These are phyloP conservation scores for Crepidotus variabilis DNA, from an alignment of 768 basidiomycete genomes.

Conservation along the genomic window DNA sequence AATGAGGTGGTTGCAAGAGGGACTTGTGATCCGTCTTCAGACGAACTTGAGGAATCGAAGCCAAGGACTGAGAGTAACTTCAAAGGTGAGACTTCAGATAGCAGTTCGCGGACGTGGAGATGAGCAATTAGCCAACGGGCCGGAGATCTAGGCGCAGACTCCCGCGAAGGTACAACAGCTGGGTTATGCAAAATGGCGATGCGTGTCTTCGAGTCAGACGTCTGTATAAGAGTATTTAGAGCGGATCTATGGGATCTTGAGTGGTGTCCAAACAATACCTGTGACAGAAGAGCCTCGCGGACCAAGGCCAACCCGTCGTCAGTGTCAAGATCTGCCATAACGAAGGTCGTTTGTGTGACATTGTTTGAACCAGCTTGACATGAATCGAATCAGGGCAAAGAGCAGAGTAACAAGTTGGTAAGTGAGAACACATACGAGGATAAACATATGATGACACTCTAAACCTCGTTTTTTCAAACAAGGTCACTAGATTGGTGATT, in stretches of 20 bases:
- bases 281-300: slow-evolving; percentile 60
- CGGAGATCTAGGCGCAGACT: slow-evolving; percentile 16
- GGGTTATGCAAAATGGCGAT: slow-evolving; percentile 82
- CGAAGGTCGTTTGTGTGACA: slow-evolving; percentile 47
- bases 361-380: slow-evolving; percentile 25
- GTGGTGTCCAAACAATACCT: slow-evolving; percentile 46
- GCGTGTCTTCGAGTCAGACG: slow-evolving; percentile 44
- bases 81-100: slow-evolving; percentile 35
- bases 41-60: not conserved
- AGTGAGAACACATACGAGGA: slow-evolving; percentile 41
- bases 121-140: slow-evolving; percentile 47
- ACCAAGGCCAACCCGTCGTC: slow-evolving; percentile 52
- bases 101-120: slow-evolving; percentile 36
- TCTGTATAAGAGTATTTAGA: too few species aligned
- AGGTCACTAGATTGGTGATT: slow-evolving; percentile 51
- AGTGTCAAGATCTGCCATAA: slow-evolving; percentile 79
- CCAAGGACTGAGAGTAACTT: slow-evolving; percentile 39
- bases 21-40: slow-evolving; percentile 29
- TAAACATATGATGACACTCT: slow-evolving; percentile 51
- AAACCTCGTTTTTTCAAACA: slow-evolving; percentile 47
- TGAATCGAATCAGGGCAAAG: not conserved
- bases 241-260: too few species aligned
- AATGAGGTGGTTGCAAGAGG: slow-evolving; percentile 31
- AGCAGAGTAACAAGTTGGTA: not conserved
- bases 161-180: slow-evolving; percentile 11